Percentiles rank a stretch among this genome's conserved stretches.
These are phyloP conservation scores for Ceratocystis albifundus DNA, from an alignment of 2,329 filamentous ascomycete genomes.

Conservation along the genomic window DNA sequence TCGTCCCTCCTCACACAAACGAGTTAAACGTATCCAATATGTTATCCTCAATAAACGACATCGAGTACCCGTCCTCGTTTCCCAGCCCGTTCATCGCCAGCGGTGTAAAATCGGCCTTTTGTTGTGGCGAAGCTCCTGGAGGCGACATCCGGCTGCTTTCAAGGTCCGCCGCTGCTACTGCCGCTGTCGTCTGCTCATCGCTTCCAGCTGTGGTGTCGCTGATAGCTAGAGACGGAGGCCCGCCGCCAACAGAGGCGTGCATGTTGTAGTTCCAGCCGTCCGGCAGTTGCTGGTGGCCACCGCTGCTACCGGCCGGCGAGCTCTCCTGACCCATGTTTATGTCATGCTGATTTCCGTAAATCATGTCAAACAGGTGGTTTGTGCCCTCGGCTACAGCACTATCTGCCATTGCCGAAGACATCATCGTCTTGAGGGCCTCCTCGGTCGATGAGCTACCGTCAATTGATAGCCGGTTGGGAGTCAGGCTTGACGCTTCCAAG, in stretches of 20 bases:
- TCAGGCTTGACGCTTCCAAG: background rate
- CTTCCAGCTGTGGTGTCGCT: conserved; percentile 10
- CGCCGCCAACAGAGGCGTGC: conserved; percentile 13
- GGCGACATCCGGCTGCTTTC: background rate
- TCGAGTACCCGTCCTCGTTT: background rate
- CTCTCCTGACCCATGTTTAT: background rate
- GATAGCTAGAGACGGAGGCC: conserved; percentile 13
- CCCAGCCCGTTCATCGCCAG: background rate
- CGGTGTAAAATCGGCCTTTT: background rate
- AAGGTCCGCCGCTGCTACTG: background rate
- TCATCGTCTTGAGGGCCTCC: conserved; percentile 7
- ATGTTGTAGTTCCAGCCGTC: conserved; percentile 15
- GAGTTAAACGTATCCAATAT: background rate
- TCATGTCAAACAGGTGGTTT: conserved; percentile 15
- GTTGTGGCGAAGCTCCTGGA: background rate
- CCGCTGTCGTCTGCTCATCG: background rate
- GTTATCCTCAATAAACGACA: conserved; percentile 3
- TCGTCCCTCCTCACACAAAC: background rate
- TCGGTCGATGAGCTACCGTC: background rate
- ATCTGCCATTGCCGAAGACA: conserved; percentile 3
- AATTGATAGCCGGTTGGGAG: background rate
- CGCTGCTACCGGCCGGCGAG: conserved; percentile 3
- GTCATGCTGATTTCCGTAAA: conserved; percentile 18
- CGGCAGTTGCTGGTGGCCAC: background rate
- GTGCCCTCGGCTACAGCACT: conserved; percentile 7